Conservation (phyloP, 371 early-diverging fungal genomes). For the Circinella minor region DNA sequence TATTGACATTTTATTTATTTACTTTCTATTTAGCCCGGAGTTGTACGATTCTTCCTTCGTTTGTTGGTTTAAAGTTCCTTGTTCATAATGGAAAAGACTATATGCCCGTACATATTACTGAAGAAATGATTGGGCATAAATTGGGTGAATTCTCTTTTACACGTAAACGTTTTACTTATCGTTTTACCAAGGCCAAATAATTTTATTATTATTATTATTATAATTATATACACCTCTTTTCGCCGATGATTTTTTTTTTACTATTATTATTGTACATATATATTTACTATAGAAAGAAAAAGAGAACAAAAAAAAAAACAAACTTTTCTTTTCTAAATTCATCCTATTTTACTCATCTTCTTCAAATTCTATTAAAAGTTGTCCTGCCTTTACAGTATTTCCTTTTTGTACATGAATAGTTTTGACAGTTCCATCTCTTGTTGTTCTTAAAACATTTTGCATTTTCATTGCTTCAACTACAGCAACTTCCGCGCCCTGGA, state of each 20-base stretch:
- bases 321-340: neutral
- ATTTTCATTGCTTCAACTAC: conserved; percentile 99
- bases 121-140: conserved; percentile 97
- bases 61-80: conserved; percentile 90
- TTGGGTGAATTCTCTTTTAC: conserved; percentile 95
- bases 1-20: neutral
- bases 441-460: conserved; percentile 92
- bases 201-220: neutral
- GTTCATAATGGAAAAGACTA: conserved; percentile 96
- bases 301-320: too few species aligned
- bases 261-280: conserved; percentile 8
- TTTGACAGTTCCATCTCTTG: conserved; percentile 81
- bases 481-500: conserved; percentile 85
- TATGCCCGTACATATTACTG: conserved; percentile 84
- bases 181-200: conserved; percentile 86
- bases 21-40: conserved; percentile 67
- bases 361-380: conserved; percentile 84
- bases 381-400: conserved; percentile 82
- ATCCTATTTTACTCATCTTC: conserved; percentile 4
- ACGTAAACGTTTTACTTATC: conserved; percentile 87
- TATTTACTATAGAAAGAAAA: neutral
- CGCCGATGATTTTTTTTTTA: neutral
- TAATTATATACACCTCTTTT: neutral
- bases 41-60: conserved; percentile 91
- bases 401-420: conserved; percentile 78